phyloP scores from a whole-genome alignment of 2,329 filamentous ascomycete species.

The Alternaria hordeiaustralica region DNA sequence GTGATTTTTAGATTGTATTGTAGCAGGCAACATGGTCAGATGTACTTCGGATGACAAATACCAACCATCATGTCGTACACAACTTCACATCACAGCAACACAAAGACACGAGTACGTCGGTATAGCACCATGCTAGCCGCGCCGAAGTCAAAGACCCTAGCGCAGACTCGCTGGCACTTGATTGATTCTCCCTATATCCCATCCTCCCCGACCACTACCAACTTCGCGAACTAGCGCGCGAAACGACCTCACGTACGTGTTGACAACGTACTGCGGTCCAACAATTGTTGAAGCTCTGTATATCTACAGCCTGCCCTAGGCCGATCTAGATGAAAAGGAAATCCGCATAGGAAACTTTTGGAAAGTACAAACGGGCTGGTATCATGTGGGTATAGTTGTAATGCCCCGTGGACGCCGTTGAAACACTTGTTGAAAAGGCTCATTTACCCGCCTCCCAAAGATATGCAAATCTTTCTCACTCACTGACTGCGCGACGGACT shows the following conservation, averaged over 20 bases:
- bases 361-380: constrained; percentile 33
- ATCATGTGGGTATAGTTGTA: constrained; percentile 37
- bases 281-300: constrained; percentile 31
- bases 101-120: neutral
- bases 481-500: neutral
- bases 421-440: constrained; percentile 51
- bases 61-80: neutral
- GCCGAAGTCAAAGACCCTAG: neutral
- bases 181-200: constrained; percentile 1
- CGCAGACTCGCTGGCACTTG: neutral
- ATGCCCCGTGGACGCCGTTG: constrained; percentile 44
- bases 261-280: constrained; percentile 36
- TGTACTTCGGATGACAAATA: too few species aligned
- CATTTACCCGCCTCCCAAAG: constrained; percentile 40
- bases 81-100: neutral
- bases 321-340: constrained; percentile 25
- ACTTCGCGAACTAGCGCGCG: constrained; percentile 1
- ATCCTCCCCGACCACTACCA: neutral
- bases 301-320: constrained; percentile 23
- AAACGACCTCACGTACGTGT: constrained; percentile 30
- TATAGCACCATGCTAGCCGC: neutral
- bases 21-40: neutral
- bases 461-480: constrained; percentile 45
- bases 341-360: constrained; percentile 41
- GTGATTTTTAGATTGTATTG: neutral